Evolutionary conservation across 1,284 basidiomycete species (phyloP).

Genomic region (Cystobasidium slooffiae): DNA sequence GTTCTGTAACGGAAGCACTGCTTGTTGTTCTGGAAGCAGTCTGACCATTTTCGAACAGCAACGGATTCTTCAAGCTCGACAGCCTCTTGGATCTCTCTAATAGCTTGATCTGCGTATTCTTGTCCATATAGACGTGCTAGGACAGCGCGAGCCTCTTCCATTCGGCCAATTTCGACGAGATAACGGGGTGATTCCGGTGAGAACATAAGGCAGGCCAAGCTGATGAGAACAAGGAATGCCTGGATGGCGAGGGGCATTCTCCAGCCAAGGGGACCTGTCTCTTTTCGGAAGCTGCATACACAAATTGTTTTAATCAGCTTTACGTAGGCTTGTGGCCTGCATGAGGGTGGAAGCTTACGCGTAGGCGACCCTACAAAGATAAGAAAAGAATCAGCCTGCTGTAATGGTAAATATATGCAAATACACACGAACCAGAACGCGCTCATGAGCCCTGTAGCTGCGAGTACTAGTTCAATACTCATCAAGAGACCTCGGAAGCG

Average conservation of each 20-base stretch:
- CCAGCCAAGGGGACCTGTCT: conserved; percentile 38
- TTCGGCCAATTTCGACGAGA: conserved; percentile 47
- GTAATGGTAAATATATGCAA: background rate
- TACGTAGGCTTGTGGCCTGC: no score
- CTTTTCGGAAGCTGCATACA: conserved; percentile 20
- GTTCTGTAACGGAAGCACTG: conserved; percentile 53
- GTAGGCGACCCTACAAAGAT: conserved; percentile 21
- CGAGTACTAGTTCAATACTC: conserved; percentile 49
- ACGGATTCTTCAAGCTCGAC: conserved; percentile 49
- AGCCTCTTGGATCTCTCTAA: conserved; percentile 49
- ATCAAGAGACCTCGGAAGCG: conserved; percentile 48
- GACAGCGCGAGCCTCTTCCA: conserved; percentile 46
- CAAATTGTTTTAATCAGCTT: background rate
- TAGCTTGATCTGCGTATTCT: conserved; percentile 46
- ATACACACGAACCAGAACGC: conserved; percentile 45
- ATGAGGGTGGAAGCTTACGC: conserved; percentile 12
- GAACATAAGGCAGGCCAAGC: conserved; percentile 49
- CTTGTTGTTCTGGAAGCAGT: conserved; percentile 48
- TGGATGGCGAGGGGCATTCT: conserved; percentile 48
- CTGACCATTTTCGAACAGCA: conserved; percentile 44
- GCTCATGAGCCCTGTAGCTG: conserved; percentile 49
- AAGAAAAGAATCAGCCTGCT: background rate
- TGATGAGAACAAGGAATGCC: conserved; percentile 46
- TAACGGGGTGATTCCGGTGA: conserved; percentile 49
- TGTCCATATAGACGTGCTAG: conserved; percentile 47